These are phyloP conservation scores for Fusarium caatingaense DNA, from an alignment of 2,329 filamentous ascomycete genomes.

Conservation along the genomic window DNA sequence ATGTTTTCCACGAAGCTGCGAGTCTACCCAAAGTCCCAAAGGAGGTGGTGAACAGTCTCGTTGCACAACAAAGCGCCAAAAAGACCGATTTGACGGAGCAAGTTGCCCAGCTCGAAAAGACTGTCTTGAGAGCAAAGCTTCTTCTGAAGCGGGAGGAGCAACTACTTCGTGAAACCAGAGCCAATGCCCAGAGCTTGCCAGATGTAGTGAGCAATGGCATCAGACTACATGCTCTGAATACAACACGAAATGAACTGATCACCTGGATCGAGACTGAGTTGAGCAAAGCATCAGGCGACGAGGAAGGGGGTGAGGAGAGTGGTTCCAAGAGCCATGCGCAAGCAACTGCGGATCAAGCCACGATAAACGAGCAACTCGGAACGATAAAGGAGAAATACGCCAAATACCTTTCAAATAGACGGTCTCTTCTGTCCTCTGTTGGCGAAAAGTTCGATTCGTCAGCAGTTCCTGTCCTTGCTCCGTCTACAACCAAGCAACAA, in stretches of 20 bases:
- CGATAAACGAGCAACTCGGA: constrained; percentile 55
- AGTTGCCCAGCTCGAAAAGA: constrained; percentile 66
- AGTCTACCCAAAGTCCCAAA: constrained; percentile 64
- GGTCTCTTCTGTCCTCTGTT: constrained; percentile 58
- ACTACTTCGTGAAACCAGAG: constrained; percentile 61
- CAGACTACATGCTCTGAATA: constrained; percentile 65
- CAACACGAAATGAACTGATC: constrained; percentile 70
- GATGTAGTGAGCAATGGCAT: constrained; percentile 52
- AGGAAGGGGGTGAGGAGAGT: constrained; percentile 46
- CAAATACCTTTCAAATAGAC: constrained; percentile 63
- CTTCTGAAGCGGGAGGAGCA: constrained; percentile 67
- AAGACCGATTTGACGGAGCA: constrained; percentile 60
- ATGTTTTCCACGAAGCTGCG: constrained; percentile 58
- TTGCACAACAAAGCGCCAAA: constrained; percentile 53
- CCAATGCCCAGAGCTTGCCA: constrained; percentile 52
- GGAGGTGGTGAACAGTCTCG: constrained; percentile 63
- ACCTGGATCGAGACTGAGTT: constrained; percentile 74
- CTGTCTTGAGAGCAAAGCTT: constrained; percentile 68
- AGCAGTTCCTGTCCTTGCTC: constrained; percentile 39
- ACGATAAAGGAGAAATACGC: constrained; percentile 66
- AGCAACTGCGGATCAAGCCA: constrained; percentile 39
- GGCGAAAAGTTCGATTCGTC: constrained; percentile 49
- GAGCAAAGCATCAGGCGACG: constrained; percentile 60
- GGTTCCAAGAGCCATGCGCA: constrained; percentile 39
- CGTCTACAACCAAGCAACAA: constrained; percentile 15